A percentile compares a stretch with the other conserved stretches of the same genome.
Evolutionary conservation across 768 basidiomycete genomes (phyloP).

Genomic region (Mycena filopes): DNA sequence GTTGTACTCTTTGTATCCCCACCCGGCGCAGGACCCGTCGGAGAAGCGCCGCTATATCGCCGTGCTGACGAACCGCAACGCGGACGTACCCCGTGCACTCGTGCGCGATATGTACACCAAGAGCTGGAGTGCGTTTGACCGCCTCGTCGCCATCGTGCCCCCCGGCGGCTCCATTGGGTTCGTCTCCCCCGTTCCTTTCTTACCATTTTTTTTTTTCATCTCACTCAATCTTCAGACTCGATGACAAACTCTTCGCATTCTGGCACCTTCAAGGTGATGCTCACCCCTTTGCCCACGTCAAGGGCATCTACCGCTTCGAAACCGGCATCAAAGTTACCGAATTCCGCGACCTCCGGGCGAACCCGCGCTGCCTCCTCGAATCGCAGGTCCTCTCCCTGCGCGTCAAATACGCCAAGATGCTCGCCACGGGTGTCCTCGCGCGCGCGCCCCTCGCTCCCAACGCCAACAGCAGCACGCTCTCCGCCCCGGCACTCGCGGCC

Average conservation of each 20-base stretch:
- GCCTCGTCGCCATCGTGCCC: constrained; percentile 89
- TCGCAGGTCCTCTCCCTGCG: constrained; percentile 85
- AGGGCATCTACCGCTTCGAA: constrained; percentile 90
- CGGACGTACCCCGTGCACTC: constrained; percentile 84
- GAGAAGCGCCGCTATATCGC: constrained; percentile 83
- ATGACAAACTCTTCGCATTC: constrained; percentile 92
- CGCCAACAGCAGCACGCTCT: constrained; percentile 36
- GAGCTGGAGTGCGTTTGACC: constrained; percentile 92
- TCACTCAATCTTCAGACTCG: constrained; percentile 61
- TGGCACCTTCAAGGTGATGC: constrained; percentile 87
- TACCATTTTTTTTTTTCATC: constrained; percentile 7
- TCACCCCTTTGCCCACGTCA: constrained; percentile 80
- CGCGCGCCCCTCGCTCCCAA: constrained; percentile 36
- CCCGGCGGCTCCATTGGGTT: constrained; percentile 91
- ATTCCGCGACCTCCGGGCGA: constrained; percentile 89
- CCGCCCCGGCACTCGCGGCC: constrained; percentile 2
- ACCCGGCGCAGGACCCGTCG: constrained; percentile 80
- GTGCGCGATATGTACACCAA: constrained; percentile 94
- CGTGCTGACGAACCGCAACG: constrained; percentile 78
- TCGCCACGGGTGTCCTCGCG: constrained; percentile 71
- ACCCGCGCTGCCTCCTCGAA: constrained; percentile 87
- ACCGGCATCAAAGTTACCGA: constrained; percentile 89
- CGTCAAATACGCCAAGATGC: constrained; percentile 82
- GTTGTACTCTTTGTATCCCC: constrained; percentile 79
- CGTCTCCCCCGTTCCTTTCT: constrained; percentile 37